phyloP scores from a whole-genome alignment of 2,329 filamentous ascomycete genomes.

The Alternaria ethzedia region DNA sequence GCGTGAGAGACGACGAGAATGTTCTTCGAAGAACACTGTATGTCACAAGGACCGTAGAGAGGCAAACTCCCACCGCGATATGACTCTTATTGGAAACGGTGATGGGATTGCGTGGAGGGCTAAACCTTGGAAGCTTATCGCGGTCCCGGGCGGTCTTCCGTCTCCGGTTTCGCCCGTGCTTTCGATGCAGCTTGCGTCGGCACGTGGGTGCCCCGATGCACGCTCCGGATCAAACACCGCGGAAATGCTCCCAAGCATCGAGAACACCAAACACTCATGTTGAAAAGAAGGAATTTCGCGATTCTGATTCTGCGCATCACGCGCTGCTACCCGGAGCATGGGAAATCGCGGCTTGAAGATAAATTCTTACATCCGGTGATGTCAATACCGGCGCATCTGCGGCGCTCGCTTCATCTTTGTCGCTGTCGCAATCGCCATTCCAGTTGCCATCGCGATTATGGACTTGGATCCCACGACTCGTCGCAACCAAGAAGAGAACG shows the following conservation, averaged over 20 bases:
- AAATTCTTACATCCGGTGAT: constrained; percentile 8
- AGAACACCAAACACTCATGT: neutral
- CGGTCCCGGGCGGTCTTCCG: constrained; percentile 7
- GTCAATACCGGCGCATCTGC: constrained; percentile 14
- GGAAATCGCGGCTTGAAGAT: constrained; percentile 16
- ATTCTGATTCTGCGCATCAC: neutral
- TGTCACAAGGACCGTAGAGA: neutral
- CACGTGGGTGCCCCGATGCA: constrained; percentile 4
- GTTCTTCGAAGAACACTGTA: neutral
- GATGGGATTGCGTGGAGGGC: constrained; percentile 6
- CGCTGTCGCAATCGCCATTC: neutral
- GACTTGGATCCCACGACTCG: constrained; percentile 7
- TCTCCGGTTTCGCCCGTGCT: neutral
- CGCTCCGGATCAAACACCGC: neutral
- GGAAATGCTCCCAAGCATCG: neutral
- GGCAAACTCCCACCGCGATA: neutral
- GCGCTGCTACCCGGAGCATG: constrained; percentile 22
- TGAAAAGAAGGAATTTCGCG: neutral
- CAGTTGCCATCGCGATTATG: neutral
- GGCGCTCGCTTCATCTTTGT: constrained; percentile 13
- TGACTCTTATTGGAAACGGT: neutral
- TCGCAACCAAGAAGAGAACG: neutral
- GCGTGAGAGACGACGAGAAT: neutral
- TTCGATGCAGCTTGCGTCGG: neutral
- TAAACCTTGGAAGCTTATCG: constrained; percentile 1